Evolutionary conservation across 2,329 filamentous ascomycete species (phyloP).

Genomic region (Microdochium paspali): DNA sequence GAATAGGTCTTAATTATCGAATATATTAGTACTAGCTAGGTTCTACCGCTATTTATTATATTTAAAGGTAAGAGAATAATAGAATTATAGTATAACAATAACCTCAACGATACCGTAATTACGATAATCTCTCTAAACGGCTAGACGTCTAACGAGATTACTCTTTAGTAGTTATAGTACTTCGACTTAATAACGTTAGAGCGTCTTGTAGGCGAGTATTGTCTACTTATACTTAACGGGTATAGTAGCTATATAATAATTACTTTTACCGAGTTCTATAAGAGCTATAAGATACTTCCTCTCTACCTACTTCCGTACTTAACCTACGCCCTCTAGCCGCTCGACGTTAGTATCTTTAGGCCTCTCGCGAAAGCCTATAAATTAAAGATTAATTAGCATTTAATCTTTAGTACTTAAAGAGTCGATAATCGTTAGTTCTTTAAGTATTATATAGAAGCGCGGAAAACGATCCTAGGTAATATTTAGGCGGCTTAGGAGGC

Average conservation of each 20-base stretch:
- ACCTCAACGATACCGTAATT: background rate
- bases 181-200: background rate
- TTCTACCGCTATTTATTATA: background rate
- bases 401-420: background rate
- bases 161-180: background rate
- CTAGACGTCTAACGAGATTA: background rate
- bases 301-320: background rate
- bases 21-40: background rate
- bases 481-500: background rate
- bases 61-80: background rate
- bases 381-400: background rate
- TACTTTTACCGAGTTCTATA: background rate
- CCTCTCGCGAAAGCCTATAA: background rate
- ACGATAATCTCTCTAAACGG: background rate
- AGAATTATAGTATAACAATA: background rate
- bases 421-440: background rate
- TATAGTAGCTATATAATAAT: background rate
- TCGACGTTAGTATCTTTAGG: background rate
- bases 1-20: background rate
- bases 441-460: background rate
- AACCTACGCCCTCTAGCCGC: background rate
- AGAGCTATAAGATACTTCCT: background rate
- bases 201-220: background rate
- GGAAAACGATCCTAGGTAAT: background rate
- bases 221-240: background rate